Base-by-base conservation (phyloP, 192 early-diverging fungal species). In the Entomortierella lignicola region DNA sequence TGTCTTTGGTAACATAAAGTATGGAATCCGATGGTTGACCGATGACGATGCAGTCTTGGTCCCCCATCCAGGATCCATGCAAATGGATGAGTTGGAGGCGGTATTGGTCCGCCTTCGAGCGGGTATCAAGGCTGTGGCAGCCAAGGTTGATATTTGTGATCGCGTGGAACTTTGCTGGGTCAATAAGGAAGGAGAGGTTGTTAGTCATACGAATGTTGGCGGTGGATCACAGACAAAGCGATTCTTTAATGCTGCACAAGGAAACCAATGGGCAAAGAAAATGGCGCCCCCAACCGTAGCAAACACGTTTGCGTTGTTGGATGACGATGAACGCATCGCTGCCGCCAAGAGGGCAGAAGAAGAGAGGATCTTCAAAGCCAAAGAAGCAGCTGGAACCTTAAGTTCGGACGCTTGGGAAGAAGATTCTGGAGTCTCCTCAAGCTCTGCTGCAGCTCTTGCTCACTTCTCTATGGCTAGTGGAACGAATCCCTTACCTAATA, bases 161-260 rank as follows among this genome's bases (percentile, higher is more conserved):
- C 71, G 70, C 4, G 84, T 85, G 0, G 85, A 85, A 50, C 79
- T 85, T 17, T 89, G 88, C 69, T 89, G 88, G 88, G 81, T 89
- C 11, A 87, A 89, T 52, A 66, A 80, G 20, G 77, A 86, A 27
- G 85, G 72, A 25, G 81, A 86, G 32, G 72, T 89, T 0, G 79
- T 82, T 7, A 85, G 86, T 69, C 81, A 79, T 11, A 83, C 71
- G 8, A 79, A 66, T 37, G 43, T 79, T 37, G 68, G 75, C 12
- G 39, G 61, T 12, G 60, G 67, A 42, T 59, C 61, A 20, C 75
- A 79, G 39, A 30, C 74, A 17, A 64, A 65, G 27, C 55, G 57
- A 26, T 79, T 79, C 47, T 79, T 79, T 15, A 79, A 55, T 50
- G 62, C 62, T 6, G 32, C 41, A 39, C 54, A 48, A 1, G 55